Conservation (phyloP, 441 rosid species). For the Gossypium schwendimanii region DNA sequence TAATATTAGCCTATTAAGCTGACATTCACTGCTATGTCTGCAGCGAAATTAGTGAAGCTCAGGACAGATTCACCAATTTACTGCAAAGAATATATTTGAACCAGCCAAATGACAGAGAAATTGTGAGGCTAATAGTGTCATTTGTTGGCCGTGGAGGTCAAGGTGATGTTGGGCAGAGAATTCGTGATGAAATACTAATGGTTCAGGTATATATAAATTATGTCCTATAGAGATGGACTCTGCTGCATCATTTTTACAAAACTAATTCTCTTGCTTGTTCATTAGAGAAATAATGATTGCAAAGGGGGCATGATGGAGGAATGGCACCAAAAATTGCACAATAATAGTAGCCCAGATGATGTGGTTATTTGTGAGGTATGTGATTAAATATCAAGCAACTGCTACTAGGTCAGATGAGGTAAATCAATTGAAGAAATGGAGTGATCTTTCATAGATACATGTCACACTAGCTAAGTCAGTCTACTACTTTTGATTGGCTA, state of each 20-base stretch:
- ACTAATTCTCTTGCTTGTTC: constrained; percentile 7
- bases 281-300: constrained; percentile 61
- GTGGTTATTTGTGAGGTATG: constrained; percentile 68
- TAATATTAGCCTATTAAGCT: neutral
- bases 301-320: constrained; percentile 76
- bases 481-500: constrained; percentile 4
- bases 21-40: neutral
- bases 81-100: constrained; percentile 40
- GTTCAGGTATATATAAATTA: constrained; percentile 38
- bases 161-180: constrained; percentile 69
- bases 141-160: constrained; percentile 66
- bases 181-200: constrained; percentile 62
- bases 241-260: constrained; percentile 5
- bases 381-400: constrained; percentile 9
- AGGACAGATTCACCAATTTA: constrained; percentile 52
- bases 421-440: neutral
- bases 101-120: constrained; percentile 49
- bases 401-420: constrained; percentile 3
- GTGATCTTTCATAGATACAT: neutral
- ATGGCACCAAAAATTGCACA: constrained; percentile 78
- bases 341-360: constrained; percentile 66
- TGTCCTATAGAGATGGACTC: constrained; percentile 13
- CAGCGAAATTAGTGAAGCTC: constrained; percentile 76
- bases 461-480: neutral
- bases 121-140: constrained; percentile 49